phyloP scores from a whole-genome alignment of 2,329 filamentous ascomycete genomes.

The Ophiosphaerella korrae region DNA sequence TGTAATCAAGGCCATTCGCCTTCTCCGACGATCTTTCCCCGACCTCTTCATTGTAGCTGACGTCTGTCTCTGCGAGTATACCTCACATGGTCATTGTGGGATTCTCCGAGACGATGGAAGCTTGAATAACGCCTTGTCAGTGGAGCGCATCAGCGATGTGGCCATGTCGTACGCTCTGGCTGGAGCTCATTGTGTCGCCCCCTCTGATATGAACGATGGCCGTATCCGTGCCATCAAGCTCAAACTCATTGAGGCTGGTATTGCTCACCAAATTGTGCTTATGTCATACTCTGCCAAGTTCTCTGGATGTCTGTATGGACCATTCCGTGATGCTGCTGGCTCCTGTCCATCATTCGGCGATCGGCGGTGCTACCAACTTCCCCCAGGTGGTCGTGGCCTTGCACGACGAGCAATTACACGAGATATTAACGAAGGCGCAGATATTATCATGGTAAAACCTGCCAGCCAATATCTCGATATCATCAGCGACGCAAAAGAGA shows the following conservation, averaged over 20 bases:
- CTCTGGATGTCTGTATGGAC: constrained; percentile 92
- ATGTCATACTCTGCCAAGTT: constrained; percentile 99
- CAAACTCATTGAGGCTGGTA: constrained; percentile 92
- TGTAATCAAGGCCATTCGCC: constrained; percentile 83
- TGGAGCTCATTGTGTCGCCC: constrained; percentile 94
- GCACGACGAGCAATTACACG: constrained; percentile 87
- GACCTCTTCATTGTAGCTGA: constrained; percentile 89
- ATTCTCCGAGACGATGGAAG: constrained; percentile 91
- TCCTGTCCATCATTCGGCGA: constrained; percentile 92
- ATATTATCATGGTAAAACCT: constrained; percentile 99
- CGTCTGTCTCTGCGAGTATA: constrained; percentile 98
- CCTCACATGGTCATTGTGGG: constrained; percentile 95
- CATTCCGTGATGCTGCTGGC: constrained; percentile 94
- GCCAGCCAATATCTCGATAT: constrained; percentile 96
- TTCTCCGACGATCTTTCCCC: constrained; percentile 84
- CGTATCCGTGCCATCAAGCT: constrained; percentile 97
- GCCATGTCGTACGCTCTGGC: constrained; percentile 96
- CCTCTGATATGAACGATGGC: constrained; percentile 98
- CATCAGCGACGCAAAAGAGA: constrained; percentile 94
- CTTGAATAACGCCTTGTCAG: constrained; percentile 90
- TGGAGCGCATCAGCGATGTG: constrained; percentile 95
- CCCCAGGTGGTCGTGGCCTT: constrained; percentile 87
- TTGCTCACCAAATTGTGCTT: constrained; percentile 86
- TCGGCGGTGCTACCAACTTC: constrained; percentile 94
- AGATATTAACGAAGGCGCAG: constrained; percentile 91